These are phyloP conservation scores for Hura crepitans DNA, from an alignment of 441 rosid species.

Conservation along the genomic window DNA sequence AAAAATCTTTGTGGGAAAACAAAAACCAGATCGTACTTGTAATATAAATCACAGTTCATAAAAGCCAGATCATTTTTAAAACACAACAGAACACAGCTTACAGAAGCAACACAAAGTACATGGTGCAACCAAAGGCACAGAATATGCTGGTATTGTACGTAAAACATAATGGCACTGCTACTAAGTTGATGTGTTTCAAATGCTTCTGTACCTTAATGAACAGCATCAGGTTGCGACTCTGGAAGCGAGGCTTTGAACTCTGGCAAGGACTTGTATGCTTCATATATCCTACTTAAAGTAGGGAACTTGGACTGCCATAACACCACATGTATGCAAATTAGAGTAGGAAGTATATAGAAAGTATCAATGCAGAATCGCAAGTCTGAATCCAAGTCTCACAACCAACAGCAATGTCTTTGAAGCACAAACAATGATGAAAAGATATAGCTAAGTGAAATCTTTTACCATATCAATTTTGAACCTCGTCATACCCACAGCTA, in stretches of 20 bases:
- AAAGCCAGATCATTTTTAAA: too few relatives aligned
- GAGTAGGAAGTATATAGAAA: background rate
- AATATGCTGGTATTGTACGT: too few relatives aligned
- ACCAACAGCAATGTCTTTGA: background rate
- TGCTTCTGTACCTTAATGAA: background rate
- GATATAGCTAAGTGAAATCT: background rate
- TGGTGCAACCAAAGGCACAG: too few relatives aligned
- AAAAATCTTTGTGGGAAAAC: too few relatives aligned
- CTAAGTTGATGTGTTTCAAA: background rate
- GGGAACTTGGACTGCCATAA: slow-evolving; percentile 46
- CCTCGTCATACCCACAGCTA: slow-evolving; percentile 33
- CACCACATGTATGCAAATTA: background rate
- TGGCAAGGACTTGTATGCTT: slow-evolving; percentile 37
- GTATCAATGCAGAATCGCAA: background rate
- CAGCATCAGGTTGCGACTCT: slow-evolving; percentile 44
- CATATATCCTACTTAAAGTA: slow-evolving; percentile 36
- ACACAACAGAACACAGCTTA: too few relatives aligned
- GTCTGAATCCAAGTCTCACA: background rate
- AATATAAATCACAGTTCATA: too few relatives aligned
- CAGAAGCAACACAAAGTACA: too few relatives aligned
- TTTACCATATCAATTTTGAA: slow-evolving; percentile 48
- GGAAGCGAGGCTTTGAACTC: slow-evolving; percentile 47
- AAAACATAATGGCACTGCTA: too few relatives aligned
- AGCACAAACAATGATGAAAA: background rate
- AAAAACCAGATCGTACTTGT: too few relatives aligned